These are phyloP conservation scores for Austroboletus eburneus DNA, from an alignment of 768 basidiomycete genomes.

Conservation along the genomic window DNA sequence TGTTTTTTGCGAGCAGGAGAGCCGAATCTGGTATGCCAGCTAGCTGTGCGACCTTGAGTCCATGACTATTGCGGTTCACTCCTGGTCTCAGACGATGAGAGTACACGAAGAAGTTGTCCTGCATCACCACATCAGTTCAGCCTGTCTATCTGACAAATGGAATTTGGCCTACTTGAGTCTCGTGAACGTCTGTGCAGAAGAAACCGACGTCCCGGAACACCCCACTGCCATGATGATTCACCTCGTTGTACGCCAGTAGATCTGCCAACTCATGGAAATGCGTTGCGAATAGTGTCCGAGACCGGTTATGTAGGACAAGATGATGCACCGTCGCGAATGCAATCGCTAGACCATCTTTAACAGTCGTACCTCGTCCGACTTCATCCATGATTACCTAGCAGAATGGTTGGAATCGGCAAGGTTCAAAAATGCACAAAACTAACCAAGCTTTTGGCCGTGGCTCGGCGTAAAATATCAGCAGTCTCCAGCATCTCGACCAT, in stretches of 20 bases:
- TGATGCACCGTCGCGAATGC: conserved; percentile 90
- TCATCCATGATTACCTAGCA: conserved; percentile 97
- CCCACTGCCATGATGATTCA: conserved; percentile 37
- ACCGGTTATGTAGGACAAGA: conserved; percentile 63
- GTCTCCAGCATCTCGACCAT: conserved; percentile 99
- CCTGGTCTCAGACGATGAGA: conserved; percentile 78
- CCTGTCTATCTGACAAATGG: neutral
- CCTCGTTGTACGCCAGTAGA: conserved; percentile 63
- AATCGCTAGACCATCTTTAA: conserved; percentile 88
- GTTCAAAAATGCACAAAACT: conserved; percentile 18
- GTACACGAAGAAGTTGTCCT: conserved; percentile 82
- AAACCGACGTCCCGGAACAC: conserved; percentile 66
- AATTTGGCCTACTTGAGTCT: conserved; percentile 55
- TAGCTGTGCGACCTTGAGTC: conserved; percentile 81
- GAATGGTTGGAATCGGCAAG: conserved; percentile 1
- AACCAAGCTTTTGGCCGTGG: conserved; percentile 81
- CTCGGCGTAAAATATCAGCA: conserved; percentile 80
- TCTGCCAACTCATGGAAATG: conserved; percentile 94
- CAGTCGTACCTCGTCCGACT: conserved; percentile 94
- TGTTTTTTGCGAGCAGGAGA: conserved; percentile 55
- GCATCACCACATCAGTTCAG: neutral
- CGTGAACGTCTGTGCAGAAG: conserved; percentile 86
- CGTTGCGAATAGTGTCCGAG: conserved; percentile 93
- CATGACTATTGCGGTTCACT: conserved; percentile 88
- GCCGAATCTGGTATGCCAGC: conserved; percentile 75